phyloP scores from a whole-genome alignment of 176 grass and related monocot species.

The Carex kokanica region DNA sequence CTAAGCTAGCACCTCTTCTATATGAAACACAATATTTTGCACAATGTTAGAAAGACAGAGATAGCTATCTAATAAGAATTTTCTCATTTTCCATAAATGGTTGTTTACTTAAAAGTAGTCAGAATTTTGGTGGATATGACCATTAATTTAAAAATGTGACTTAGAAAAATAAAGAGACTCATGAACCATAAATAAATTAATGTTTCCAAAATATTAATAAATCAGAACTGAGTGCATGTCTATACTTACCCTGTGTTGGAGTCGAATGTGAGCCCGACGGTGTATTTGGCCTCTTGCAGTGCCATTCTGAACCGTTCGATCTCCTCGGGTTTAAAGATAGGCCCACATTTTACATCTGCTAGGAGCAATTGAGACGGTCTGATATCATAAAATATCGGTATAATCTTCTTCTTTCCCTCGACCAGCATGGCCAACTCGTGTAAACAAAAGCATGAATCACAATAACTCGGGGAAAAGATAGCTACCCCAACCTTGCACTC shows the following conservation, averaged over 20 bases:
- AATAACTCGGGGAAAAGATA: constrained; percentile 64
- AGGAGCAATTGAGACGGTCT: constrained; percentile 63
- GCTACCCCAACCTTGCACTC: constrained; percentile 50
- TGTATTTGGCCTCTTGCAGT: constrained; percentile 51
- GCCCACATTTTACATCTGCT: background rate
- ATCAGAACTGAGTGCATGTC: background rate
- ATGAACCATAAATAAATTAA: background rate
- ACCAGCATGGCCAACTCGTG: constrained; percentile 62
- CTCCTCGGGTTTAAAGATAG: constrained; percentile 22
- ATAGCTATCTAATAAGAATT: too few relatives aligned
- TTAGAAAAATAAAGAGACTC: background rate
- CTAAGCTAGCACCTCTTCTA: too few relatives aligned
- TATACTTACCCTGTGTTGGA: constrained; percentile 49
- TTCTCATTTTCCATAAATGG: too few relatives aligned
- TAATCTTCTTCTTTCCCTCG: constrained; percentile 53
- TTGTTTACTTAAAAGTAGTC: background rate
- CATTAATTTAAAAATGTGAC: background rate
- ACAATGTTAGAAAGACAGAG: too few relatives aligned
- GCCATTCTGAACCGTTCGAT: constrained; percentile 48
- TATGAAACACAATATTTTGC: too few relatives aligned
- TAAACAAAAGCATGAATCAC: constrained; percentile 69
- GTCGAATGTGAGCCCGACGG: constrained; percentile 69
- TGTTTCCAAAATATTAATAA: background rate
- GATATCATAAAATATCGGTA: constrained; percentile 80
- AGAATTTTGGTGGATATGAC: background rate